phyloP scores from a whole-genome alignment of 2,329 filamentous ascomycete species.

The Fusarium ambrosium region DNA sequence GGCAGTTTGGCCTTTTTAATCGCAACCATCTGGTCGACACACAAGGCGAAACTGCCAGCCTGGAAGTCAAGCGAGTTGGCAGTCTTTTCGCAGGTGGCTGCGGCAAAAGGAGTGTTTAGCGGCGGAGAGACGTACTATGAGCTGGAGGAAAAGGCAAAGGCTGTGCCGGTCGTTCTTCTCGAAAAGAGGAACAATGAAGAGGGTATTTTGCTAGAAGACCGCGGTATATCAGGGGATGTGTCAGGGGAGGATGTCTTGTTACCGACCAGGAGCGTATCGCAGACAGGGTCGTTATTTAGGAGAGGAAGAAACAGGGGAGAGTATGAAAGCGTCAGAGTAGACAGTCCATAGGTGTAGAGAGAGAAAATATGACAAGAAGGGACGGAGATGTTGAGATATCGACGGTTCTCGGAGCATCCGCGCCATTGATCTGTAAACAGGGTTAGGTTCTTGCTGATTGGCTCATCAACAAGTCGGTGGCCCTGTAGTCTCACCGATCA shows the following conservation, averaged over 20 bases:
- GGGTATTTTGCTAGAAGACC: not conserved
- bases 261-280: not conserved
- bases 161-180: not conserved
- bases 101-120: not conserved
- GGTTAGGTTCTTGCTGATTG: not conserved
- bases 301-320: not conserved
- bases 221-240: not conserved
- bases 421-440: too few relatives aligned
- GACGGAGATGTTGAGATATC: not conserved
- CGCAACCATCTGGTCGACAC: not conserved
- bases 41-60: not conserved
- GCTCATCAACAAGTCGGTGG: not conserved
- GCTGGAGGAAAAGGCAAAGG: not conserved
- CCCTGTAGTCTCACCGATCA: not conserved
- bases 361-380: not conserved
- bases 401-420: not conserved
- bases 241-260: not conserved
- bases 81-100: not conserved
- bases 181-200: not conserved
- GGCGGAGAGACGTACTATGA: not conserved
- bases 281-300: not conserved
- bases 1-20: not conserved
- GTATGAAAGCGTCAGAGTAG: not conserved
- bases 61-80: slow-evolving; percentile 11
- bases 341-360: not conserved